phyloP scores from a whole-genome alignment of 2,329 filamentous ascomycete genomes.

The Sporothrix phasma region DNA sequence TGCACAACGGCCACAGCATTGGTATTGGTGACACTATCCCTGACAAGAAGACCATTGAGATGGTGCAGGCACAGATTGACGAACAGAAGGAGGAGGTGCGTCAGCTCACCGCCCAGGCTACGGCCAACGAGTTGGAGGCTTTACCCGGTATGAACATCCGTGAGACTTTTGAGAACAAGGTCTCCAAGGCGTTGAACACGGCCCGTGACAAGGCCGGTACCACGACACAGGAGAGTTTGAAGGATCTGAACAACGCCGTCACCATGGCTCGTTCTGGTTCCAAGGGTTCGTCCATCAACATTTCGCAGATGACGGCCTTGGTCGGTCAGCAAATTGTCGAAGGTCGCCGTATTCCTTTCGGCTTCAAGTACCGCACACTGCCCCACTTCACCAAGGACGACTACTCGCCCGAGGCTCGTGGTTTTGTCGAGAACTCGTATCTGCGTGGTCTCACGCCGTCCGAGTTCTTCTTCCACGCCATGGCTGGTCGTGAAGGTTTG shows the following conservation, averaged over 20 bases:
- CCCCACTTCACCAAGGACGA: constrained; percentile 99
- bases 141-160: constrained; percentile 96
- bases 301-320: constrained; percentile 97
- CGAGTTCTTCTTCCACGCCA: constrained; percentile 99
- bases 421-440: constrained; percentile 98
- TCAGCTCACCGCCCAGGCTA: constrained; percentile 64
- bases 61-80: constrained; percentile 73
- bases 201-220: constrained; percentile 96
- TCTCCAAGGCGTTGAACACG: constrained; percentile 85
- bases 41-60: constrained; percentile 70
- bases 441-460: constrained; percentile 87
- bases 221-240: constrained; percentile 81
- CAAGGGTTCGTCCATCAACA: constrained; percentile 98
- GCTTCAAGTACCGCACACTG: constrained; percentile 94
- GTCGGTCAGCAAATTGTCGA: constrained; percentile 98
- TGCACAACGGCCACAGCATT: constrained; percentile 94
- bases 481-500: constrained; percentile 99
- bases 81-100: constrained; percentile 74
- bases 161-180: constrained; percentile 96
- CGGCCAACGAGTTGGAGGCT: constrained; percentile 80
- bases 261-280: constrained; percentile 95
- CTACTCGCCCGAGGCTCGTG: constrained; percentile 92
- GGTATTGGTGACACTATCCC: constrained; percentile 98
- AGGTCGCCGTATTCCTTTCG: constrained; percentile 96
- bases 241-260: constrained; percentile 92